These are phyloP conservation scores for Parasarocladium wereldwijsianum DNA, from an alignment of 2,329 filamentous ascomycete species.

Conservation along the genomic window DNA sequence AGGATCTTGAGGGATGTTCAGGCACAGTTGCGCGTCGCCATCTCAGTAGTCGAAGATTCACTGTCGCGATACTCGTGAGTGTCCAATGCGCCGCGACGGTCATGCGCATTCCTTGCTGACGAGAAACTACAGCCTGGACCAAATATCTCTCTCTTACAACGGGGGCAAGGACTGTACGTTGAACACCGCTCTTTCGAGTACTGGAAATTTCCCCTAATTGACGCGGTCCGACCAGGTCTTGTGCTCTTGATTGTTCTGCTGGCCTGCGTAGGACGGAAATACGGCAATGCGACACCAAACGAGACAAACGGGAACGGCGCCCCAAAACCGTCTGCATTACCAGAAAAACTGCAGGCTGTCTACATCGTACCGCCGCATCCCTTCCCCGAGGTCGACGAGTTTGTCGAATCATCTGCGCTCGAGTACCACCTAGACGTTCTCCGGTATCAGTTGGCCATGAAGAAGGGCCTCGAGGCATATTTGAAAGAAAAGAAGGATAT, in stretches of 20 bases:
- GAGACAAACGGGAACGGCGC: constrained; percentile 6
- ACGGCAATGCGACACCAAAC: constrained; percentile 8
- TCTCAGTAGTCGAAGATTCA: constrained; percentile 62
- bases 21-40: constrained; percentile 55
- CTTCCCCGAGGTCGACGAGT: constrained; percentile 73
- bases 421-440: constrained; percentile 63
- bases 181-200: background rate
- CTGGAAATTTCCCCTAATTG: background rate
- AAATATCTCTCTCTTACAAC: constrained; percentile 88
- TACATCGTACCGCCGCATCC: constrained; percentile 80
- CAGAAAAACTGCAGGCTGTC: constrained; percentile 53
- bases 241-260: constrained; percentile 83
- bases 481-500: constrained; percentile 49
- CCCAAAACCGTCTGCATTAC: constrained; percentile 13
- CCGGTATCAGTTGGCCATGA: constrained; percentile 68
- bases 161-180: constrained; percentile 77
- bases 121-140: constrained; percentile 41
- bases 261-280: constrained; percentile 34
- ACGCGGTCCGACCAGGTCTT: constrained; percentile 26
- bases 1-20: constrained; percentile 51
- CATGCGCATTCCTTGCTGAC: constrained; percentile 6
- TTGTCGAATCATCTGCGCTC: constrained; percentile 52
- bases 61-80: constrained; percentile 60
- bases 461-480: constrained; percentile 65
- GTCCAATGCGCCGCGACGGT: constrained; percentile 1